phyloP scores from a whole-genome alignment of 2,329 filamentous ascomycete species.

The Sclerotinia trifoliorum region DNA sequence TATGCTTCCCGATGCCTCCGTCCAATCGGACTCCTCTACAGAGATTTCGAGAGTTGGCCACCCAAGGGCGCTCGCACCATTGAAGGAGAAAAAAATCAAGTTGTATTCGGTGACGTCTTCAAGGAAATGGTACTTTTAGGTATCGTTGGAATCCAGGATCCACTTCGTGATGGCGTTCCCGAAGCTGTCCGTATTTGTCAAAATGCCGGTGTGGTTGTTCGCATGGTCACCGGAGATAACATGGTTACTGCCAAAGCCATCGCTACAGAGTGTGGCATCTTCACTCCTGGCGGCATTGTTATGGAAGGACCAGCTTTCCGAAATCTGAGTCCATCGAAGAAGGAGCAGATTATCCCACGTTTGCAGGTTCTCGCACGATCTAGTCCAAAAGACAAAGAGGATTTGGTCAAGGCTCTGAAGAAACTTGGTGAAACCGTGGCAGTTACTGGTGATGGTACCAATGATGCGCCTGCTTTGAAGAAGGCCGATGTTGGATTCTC shows the following conservation, averaged over 20 bases:
- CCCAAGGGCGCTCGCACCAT: conserved; percentile 53
- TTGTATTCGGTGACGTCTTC: conserved; percentile 67
- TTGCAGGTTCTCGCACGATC: conserved; percentile 68
- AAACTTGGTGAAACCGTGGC: conserved; percentile 65
- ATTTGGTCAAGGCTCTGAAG: conserved; percentile 62
- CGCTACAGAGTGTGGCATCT: conserved; percentile 67
- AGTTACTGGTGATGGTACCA: conserved; percentile 65
- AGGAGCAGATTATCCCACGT: conserved; percentile 58
- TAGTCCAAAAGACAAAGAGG: conserved; percentile 67
- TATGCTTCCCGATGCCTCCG: conserved; percentile 68
- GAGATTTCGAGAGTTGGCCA: conserved; percentile 69
- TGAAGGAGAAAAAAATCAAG: conserved; percentile 61
- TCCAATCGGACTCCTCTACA: conserved; percentile 72
- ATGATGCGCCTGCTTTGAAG: conserved; percentile 65
- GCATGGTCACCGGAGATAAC: conserved; percentile 75
- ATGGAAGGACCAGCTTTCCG: conserved; percentile 71
- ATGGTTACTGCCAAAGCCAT: conserved; percentile 71
- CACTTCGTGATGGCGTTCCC: conserved; percentile 65
- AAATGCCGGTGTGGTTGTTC: conserved; percentile 66
- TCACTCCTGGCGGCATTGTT: conserved; percentile 53
- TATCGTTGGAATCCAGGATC: conserved; percentile 73
- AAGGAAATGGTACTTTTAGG: conserved; percentile 71
- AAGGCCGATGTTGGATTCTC: conserved; percentile 66
- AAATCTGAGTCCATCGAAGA: conserved; percentile 57
- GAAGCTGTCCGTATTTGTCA: conserved; percentile 67